phyloP scores from a whole-genome alignment of 1,284 basidiomycete genomes.

The Taiwanofungus camphoratus region DNA sequence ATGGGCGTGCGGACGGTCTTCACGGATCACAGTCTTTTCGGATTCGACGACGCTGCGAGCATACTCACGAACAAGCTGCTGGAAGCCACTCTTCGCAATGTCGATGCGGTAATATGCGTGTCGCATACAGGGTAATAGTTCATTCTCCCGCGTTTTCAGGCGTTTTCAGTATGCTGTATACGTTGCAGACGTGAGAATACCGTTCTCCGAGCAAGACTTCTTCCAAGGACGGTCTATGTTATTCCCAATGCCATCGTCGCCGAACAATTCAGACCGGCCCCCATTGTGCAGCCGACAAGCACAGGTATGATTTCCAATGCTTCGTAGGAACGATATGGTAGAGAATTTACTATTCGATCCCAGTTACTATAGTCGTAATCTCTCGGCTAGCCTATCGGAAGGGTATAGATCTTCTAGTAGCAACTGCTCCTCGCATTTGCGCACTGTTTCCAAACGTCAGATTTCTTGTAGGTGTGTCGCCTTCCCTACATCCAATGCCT shows the following conservation, averaged over 20 bases:
- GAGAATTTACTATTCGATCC: neutral
- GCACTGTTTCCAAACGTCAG: conserved; percentile 76
- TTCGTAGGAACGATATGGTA: too few species aligned
- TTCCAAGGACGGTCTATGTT: conserved; percentile 65
- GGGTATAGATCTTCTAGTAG: conserved; percentile 93
- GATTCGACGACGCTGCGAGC: conserved; percentile 93
- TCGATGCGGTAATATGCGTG: conserved; percentile 93
- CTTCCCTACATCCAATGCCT: too few species aligned
- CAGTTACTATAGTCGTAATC: conserved; percentile 93
- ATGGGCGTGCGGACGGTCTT: conserved; percentile 87
- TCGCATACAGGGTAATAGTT: conserved; percentile 84
- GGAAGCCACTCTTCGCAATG: conserved; percentile 80
- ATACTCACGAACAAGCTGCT: conserved; percentile 97
- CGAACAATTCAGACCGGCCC: conserved; percentile 75
- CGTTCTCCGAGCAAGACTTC: conserved; percentile 78
- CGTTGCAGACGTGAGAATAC: conserved; percentile 83
- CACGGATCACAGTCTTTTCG: conserved; percentile 96
- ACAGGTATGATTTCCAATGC: conserved; percentile 44
- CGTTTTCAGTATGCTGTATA: neutral
- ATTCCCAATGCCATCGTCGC: conserved; percentile 95
- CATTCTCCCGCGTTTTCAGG: neutral
- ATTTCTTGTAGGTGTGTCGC: conserved; percentile 76
- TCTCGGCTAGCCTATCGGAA: conserved; percentile 96
- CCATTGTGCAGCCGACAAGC: conserved; percentile 39
- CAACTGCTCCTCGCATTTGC: conserved; percentile 88